Evolutionary conservation across 2,329 filamentous ascomycete species (phyloP).

Genomic region (Colletotrichum tropicale): DNA sequence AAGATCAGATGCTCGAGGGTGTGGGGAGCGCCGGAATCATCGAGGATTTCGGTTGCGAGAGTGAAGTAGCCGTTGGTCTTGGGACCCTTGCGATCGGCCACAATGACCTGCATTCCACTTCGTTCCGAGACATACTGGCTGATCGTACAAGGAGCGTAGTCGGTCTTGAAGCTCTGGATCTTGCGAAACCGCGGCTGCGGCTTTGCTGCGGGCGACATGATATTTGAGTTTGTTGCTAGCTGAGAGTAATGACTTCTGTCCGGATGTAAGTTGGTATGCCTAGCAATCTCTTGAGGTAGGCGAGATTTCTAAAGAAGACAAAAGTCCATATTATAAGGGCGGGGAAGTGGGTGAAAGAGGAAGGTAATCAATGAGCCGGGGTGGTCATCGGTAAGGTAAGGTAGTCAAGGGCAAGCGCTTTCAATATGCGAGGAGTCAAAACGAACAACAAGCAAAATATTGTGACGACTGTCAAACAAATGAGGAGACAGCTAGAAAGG

Average conservation of each 20-base stretch:
- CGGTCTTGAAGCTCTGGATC: slow-evolving; percentile 83
- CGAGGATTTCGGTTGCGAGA: slow-evolving; percentile 94
- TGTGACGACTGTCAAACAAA: background rate
- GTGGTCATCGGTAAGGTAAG: background rate
- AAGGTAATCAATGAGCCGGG: background rate
- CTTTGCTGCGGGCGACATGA: slow-evolving; percentile 56
- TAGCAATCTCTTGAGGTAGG: background rate
- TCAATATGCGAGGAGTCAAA: background rate
- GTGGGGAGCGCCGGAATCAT: slow-evolving; percentile 92
- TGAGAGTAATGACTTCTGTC: background rate
- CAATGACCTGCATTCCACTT: slow-evolving; percentile 93
- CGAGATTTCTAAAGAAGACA: background rate
- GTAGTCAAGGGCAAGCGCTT: background rate
- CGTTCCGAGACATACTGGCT: slow-evolving; percentile 95
- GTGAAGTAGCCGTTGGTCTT: slow-evolving; percentile 96
- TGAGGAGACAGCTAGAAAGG: background rate
- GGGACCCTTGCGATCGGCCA: slow-evolving; percentile 91
- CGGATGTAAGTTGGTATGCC: background rate
- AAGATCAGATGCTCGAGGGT: slow-evolving; percentile 84
- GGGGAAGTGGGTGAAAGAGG: background rate
- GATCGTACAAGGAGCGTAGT: slow-evolving; percentile 88
- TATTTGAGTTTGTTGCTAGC: slow-evolving; percentile 25
- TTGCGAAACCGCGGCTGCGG: slow-evolving; percentile 74
- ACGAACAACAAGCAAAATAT: background rate
- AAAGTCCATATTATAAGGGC: background rate